Evolutionary conservation across 2,329 filamentous ascomycete species (phyloP).

Genomic region (Cercospora beticola): DNA sequence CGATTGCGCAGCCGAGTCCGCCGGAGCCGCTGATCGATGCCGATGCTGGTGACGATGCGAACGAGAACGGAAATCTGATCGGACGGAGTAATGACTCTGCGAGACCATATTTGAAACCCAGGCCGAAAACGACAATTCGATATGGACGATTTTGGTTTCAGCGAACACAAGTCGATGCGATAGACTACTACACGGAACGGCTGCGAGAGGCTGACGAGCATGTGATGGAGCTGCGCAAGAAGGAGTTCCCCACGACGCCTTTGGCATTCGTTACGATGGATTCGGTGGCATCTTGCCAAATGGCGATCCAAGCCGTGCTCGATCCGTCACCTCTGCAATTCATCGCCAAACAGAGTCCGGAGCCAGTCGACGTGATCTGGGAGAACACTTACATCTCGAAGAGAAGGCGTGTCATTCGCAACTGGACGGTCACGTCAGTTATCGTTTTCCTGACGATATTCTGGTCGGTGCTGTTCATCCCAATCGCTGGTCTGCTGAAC

Average conservation of each 20-base stretch:
- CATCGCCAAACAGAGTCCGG: conserved; percentile 79
- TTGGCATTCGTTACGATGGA: conserved; percentile 97
- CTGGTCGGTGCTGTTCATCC: conserved; percentile 80
- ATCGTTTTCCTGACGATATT: conserved; percentile 82
- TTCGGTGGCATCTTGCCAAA: conserved; percentile 85
- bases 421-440: conserved; percentile 80
- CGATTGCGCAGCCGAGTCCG: conserved; percentile 50
- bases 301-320: conserved; percentile 92
- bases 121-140: conserved; percentile 72
- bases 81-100: conserved; percentile 39
- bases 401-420: conserved; percentile 68
- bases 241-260: conserved; percentile 74
- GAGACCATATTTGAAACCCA: conserved; percentile 46
- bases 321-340: conserved; percentile 86
- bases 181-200: conserved; percentile 90
- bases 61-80: conserved; percentile 34
- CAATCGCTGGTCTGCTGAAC: conserved; percentile 76
- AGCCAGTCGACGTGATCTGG: conserved; percentile 94
- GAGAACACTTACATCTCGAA: conserved; percentile 83
- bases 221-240: conserved; percentile 68
- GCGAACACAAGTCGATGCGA: conserved; percentile 76
- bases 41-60: conserved; percentile 26
- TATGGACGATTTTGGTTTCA: conserved; percentile 74
- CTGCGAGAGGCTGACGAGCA: conserved; percentile 75
- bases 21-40: conserved; percentile 35